Conservation (phyloP, 441 rosid genomes). For the Adansonia rubrostipa region DNA sequence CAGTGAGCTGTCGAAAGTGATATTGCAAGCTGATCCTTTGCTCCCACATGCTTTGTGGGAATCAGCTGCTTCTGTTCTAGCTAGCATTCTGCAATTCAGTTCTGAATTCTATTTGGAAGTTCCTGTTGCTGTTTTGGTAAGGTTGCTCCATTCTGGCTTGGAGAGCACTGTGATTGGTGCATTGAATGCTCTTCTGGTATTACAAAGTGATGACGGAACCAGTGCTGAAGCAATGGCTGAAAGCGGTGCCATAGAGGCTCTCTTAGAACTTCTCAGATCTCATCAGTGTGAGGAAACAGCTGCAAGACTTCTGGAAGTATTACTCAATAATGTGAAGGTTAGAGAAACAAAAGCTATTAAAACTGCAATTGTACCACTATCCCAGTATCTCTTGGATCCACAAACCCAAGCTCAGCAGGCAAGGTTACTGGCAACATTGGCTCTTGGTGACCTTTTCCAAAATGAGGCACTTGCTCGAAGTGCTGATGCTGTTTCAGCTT, state of each 20-base stretch:
- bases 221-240: constrained; percentile 99
- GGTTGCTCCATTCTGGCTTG: constrained; percentile 83
- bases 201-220: constrained; percentile 97
- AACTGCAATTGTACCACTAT: constrained; percentile 86
- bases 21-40: constrained; percentile 93
- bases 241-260: constrained; percentile 99
- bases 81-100: constrained; percentile 93
- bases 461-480: constrained; percentile 95
- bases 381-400: constrained; percentile 98
- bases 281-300: constrained; percentile 99
- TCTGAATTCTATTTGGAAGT: constrained; percentile 98
- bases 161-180: constrained; percentile 91
- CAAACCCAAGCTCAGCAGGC: constrained; percentile 99
- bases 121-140: constrained; percentile 95
- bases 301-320: constrained; percentile 91
- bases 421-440: constrained; percentile 91
- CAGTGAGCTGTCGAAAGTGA: constrained; percentile 86
- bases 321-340: constrained; percentile 95
- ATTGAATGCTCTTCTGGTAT: constrained; percentile 91
- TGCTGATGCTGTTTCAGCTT: constrained; percentile 97
- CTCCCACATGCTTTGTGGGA: constrained; percentile 96
- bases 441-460: constrained; percentile 99
- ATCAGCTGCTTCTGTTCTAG: constrained; percentile 91
- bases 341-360: constrained; percentile 95
- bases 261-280: constrained; percentile 91